These are phyloP conservation scores for Trichoderma citrinoviride DNA, from an alignment of 2,329 filamentous ascomycete species.

Conservation along the genomic window DNA sequence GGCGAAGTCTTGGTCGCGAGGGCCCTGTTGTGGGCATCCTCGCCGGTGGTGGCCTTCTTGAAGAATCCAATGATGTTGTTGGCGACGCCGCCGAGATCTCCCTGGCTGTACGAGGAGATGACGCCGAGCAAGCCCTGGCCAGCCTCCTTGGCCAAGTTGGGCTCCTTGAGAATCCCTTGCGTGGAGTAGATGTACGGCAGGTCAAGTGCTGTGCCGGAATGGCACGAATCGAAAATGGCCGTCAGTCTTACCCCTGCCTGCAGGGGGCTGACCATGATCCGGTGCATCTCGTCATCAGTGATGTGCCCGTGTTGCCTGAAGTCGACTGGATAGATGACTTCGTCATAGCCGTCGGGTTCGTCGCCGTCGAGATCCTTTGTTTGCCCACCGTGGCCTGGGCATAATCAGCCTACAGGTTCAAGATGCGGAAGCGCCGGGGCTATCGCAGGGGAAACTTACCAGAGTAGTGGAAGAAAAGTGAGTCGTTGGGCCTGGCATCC, in stretches of 20 bases:
- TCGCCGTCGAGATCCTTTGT: conserved; percentile 76
- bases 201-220: conserved; percentile 65
- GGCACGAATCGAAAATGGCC: conserved; percentile 64
- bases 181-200: conserved; percentile 68
- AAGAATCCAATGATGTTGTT: conserved; percentile 77
- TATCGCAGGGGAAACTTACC: conserved; percentile 50
- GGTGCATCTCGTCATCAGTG: conserved; percentile 79
- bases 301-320: conserved; percentile 78
- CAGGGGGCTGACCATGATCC: conserved; percentile 63
- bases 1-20: conserved; percentile 88
- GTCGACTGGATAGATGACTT: conserved; percentile 81
- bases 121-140: conserved; percentile 61
- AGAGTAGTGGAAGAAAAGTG: conserved; percentile 96
- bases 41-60: conserved; percentile 81
- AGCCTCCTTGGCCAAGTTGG: conserved; percentile 65
- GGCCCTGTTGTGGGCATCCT: conserved; percentile 77
- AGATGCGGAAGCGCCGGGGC: background rate
- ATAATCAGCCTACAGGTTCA: background rate
- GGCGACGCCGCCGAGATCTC: conserved; percentile 80
- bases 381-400: conserved; percentile 73
- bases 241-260: conserved; percentile 57
- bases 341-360: conserved; percentile 78
- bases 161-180: conserved; percentile 66
- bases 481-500: conserved; percentile 87
- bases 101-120: conserved; percentile 59